Evolutionary conservation across 2,329 filamentous ascomycete genomes (phyloP).

Genomic region (Fusarium buharicum): DNA sequence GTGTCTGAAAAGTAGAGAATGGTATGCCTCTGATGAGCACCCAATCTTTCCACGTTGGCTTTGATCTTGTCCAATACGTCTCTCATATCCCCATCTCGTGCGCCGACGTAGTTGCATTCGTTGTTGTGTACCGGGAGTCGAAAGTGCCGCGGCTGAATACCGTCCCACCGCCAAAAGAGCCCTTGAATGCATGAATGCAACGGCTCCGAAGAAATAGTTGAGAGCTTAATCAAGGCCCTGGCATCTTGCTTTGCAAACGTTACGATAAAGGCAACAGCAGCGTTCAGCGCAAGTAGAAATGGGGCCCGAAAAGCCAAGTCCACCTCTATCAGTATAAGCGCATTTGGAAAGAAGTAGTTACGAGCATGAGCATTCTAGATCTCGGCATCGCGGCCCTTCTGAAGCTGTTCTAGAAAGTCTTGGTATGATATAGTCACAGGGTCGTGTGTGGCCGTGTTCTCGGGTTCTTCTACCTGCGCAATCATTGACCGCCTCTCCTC

Average conservation of each 20-base stretch:
- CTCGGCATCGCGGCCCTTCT: neutral
- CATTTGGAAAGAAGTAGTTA: neutral
- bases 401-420: no score
- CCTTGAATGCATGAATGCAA: neutral
- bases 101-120: no score
- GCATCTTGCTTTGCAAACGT: neutral
- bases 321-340: neutral
- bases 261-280: neutral
- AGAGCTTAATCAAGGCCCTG: neutral
- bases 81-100: neutral
- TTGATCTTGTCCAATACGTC: neutral
- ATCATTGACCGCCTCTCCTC: no score
- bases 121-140: no score
- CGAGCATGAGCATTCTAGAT: neutral
- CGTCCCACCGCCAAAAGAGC: neutral
- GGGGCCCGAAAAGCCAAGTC: neutral
- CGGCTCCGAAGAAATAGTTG: neutral
- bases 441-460: no score
- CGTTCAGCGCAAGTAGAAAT: neutral
- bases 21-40: neutral
- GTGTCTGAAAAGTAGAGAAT: neutral
- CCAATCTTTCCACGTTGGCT: neutral
- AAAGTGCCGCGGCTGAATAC: no score
- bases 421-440: no score
- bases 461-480: no score